Percentiles rank a stretch among this genome's conserved stretches.
These are phyloP conservation scores for Candida ipomoeae DNA, from an alignment of 805 yeast species.

Conservation along the genomic window DNA sequence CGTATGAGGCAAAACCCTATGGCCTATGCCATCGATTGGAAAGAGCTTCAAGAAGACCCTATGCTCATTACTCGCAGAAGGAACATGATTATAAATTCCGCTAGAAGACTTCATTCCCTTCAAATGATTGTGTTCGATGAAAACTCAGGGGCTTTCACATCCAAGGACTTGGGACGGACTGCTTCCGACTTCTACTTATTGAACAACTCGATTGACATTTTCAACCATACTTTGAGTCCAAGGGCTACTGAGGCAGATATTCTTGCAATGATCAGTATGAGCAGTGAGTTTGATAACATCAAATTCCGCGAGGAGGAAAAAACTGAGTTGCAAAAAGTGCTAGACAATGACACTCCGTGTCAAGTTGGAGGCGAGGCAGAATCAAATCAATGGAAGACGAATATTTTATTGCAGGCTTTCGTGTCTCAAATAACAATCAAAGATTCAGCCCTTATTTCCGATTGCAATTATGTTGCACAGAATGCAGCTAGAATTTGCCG, in stretches of 20 bases:
- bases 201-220: slow-evolving; percentile 81
- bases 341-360: slow-evolving; percentile 64
- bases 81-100: slow-evolving; percentile 73
- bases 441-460: slow-evolving; percentile 82
- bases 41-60: slow-evolving; percentile 79
- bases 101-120: slow-evolving; percentile 72
- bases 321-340: slow-evolving; percentile 60
- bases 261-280: slow-evolving; percentile 80
- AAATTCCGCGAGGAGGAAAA: slow-evolving; percentile 86
- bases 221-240: slow-evolving; percentile 80
- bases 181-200: slow-evolving; percentile 91
- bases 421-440: slow-evolving; percentile 69
- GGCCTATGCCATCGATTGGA: slow-evolving; percentile 87
- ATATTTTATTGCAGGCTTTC: slow-evolving; percentile 80
- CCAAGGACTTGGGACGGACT: slow-evolving; percentile 89
- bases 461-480: slow-evolving; percentile 90
- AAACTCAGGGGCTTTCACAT: slow-evolving; percentile 65
- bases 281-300: slow-evolving; percentile 88
- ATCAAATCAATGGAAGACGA: slow-evolving; percentile 80
- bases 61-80: slow-evolving; percentile 68
- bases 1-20: slow-evolving; percentile 94
- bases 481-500: slow-evolving; percentile 91
- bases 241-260: slow-evolving; percentile 90
- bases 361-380: slow-evolving; percentile 77
- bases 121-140: slow-evolving; percentile 96